Conservation (phyloP, 805 yeast genomes). For the Candida insectalens region DNA sequence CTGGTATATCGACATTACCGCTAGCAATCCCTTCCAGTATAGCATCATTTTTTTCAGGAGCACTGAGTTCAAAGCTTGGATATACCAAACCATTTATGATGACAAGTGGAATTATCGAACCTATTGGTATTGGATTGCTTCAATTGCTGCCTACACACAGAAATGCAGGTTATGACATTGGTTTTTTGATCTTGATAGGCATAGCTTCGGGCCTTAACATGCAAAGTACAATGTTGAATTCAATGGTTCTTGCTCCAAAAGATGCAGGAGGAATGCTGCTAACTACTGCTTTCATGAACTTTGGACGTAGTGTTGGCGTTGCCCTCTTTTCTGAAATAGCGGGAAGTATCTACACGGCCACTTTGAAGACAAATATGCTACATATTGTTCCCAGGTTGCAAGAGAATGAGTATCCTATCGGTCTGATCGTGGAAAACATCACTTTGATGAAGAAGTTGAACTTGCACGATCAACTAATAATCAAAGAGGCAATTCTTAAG, state of each 20-base stretch:
- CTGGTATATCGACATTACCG: slow-evolving; percentile 39
- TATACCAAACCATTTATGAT: slow-evolving; percentile 32
- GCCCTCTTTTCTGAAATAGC: slow-evolving; percentile 33
- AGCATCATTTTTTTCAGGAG: not conserved
- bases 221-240: slow-evolving; percentile 33
- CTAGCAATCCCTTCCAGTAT: slow-evolving; percentile 13
- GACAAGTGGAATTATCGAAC: slow-evolving; percentile 25
- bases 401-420: not conserved
- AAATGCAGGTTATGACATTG: slow-evolving; percentile 27
- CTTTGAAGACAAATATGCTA: slow-evolving; percentile 15
- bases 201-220: slow-evolving; percentile 33
- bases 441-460: slow-evolving; percentile 5
- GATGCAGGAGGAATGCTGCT: slow-evolving; percentile 38
- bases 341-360: slow-evolving; percentile 29
- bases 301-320: slow-evolving; percentile 36
- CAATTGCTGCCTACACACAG: slow-evolving; percentile 32
- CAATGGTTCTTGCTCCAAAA: slow-evolving; percentile 43
- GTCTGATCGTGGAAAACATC: slow-evolving; percentile 2
- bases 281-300: slow-evolving; percentile 35
- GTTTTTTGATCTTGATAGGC: slow-evolving; percentile 37
- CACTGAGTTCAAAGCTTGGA: slow-evolving; percentile 29
- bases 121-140: slow-evolving; percentile 36
- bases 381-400: not conserved
- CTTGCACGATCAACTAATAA: slow-evolving; percentile 6
- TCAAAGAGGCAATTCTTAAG: slow-evolving; percentile 22